Evolutionary conservation across 2,329 filamentous ascomycete species (phyloP).

Genomic region (Pestalotiopsis sp.): DNA sequence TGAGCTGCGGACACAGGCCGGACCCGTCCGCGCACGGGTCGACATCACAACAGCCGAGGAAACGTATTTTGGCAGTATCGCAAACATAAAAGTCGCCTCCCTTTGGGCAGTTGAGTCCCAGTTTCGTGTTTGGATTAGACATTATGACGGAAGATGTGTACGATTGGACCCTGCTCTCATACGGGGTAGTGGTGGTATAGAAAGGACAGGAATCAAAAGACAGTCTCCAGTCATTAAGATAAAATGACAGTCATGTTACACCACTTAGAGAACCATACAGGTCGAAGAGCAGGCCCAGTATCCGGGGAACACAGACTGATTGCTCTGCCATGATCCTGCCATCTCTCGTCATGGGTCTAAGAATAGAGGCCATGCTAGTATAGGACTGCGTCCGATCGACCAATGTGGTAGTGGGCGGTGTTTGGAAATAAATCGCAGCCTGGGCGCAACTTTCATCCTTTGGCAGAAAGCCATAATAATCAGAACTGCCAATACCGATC

Average conservation of each 20-base stretch:
- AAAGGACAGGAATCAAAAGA: background rate
- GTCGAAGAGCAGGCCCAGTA: background rate
- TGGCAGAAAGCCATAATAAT: background rate
- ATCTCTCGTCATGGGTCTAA: background rate
- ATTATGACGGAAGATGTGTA: conserved; percentile 8
- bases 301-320: background rate
- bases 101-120: conserved; percentile 32
- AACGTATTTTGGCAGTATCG: conserved; percentile 30
- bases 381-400: background rate
- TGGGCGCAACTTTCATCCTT: background rate
- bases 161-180: background rate
- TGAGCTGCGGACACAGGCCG: conserved; percentile 32
- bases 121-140: conserved; percentile 18
- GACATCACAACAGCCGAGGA: conserved; percentile 40
- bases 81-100: conserved; percentile 36
- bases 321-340: background rate
- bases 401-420: background rate
- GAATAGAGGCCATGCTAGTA: background rate
- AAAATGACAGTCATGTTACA: background rate
- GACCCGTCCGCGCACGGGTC: conserved; percentile 37
- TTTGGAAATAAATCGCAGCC: background rate
- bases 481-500: background rate
- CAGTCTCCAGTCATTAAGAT: background rate
- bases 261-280: background rate
- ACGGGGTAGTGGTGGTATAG: background rate